Evolutionary conservation across 2,329 filamentous ascomycete species (phyloP), one percentile per base, ranked within the genome.

Genomic region (Aspergillus sp.): DNA sequence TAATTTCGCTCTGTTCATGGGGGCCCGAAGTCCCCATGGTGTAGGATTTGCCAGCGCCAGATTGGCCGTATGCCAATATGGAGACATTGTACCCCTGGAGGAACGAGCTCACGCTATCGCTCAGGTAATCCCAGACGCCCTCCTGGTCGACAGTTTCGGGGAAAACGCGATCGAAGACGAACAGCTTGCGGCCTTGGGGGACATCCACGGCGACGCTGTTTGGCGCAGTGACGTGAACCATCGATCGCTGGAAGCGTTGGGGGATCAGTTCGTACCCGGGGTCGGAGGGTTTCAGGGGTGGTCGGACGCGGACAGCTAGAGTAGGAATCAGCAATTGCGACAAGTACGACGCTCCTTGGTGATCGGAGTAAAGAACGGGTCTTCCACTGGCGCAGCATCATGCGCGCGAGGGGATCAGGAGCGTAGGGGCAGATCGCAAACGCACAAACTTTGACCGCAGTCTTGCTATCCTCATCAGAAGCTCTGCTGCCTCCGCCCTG

Each of bases 41-140:
- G 57, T 93, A 96, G 2, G 89, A 96, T 65, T 98, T 98, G 48
- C 91, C 91, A 8, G 91, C 86, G 35, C 91, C 91, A 16, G 91
- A 98, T 67, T 98, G 91, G 45, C 91, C 91, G 53, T 98, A 98
- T 29, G 91, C 91, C 49, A 98, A 68, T 30, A 98, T 77, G 3
- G 91, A 98, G 37, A 98, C 91, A 75, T 98, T 98, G 73, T 96
- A 98, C 34, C 91, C 91, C 55, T 95, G 86, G 1, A 91, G 68
- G 49, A 98, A 98, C 2, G 88, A 84, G 48, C 72, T 77, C 46
- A 96, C 82, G 48, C 86, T 93, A 47, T 98, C 91, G 41, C 77
- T 77, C 30, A 98, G 69, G 52, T 98, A 98, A 29, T 94, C 83
- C 84, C 89, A 98, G 29, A 98, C 67, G 29, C 88, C 89, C 45